Base-by-base conservation (phyloP, 176 grass and related monocot genomes). In the Rhynchospora pubera region DNA sequence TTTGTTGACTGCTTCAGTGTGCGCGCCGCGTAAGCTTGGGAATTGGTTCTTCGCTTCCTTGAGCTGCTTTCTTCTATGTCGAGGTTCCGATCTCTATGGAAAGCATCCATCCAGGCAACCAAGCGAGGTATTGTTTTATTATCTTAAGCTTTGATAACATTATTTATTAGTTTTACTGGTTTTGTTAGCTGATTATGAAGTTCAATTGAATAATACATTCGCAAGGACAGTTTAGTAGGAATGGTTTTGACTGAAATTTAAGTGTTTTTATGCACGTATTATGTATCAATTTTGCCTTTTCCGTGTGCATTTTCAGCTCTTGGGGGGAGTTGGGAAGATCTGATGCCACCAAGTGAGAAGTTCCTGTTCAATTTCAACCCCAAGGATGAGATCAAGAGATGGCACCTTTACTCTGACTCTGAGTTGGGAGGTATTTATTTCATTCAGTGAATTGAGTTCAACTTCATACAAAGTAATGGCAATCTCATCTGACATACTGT, bases 331-430 rank as follows among this genome's bases (percentile, higher is more conserved):
- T 85, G 88, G 70, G 96, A 99, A 63, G 91, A 99, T 86, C 60
- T 99, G 78, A 87, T 95, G 82, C 92, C 87, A 3, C 92, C 96
- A 81, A 89, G 51, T 84, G 91, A 99, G 88, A 95, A 68, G 87
- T 87, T 3, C 58, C 88, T 99, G 51, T 94, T 94, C 86, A 94
- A 80, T 72, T 94, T 94, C 74, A 91, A 90, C 85, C 84, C 96
- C 18, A 94, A 93, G 79, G 96, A 98, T 66, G 87, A 98, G 63
- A 78, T 98, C 62, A 94, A 94, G 69, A 91, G 77, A 44, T 98
- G 96, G 96, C 96, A 98, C 69, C 79, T 98, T 48, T 93, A 98
- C 83, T 88, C 96, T 1, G 96, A 94, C 81, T 93, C 96, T 46
- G 87, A 98, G 47, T 93, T 91, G 78, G 96, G 96, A 93, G 96